phyloP scores from a whole-genome alignment of 176 grass and related monocot species.

The Puya raimondii region DNA sequence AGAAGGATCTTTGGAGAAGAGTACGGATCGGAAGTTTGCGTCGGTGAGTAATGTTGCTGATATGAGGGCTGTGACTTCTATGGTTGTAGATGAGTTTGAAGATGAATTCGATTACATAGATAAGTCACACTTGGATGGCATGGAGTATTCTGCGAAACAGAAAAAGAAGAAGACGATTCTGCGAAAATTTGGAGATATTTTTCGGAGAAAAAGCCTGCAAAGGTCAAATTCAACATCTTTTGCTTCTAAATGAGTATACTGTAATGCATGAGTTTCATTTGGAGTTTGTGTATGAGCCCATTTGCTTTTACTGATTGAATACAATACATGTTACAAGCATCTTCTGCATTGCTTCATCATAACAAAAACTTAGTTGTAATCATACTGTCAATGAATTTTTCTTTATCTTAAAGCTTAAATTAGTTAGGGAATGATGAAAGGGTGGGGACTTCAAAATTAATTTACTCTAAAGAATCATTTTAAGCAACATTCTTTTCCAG shows the following conservation, averaged over 20 bases:
- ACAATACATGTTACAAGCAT: background rate
- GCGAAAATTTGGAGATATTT: slow-evolving; percentile 59
- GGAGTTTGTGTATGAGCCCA: background rate
- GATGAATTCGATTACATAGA: slow-evolving; percentile 61
- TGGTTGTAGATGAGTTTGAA: slow-evolving; percentile 37
- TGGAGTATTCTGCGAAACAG: slow-evolving; percentile 23
- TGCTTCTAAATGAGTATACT: slow-evolving; percentile 1
- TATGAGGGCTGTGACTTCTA: slow-evolving; percentile 35
- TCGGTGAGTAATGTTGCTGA: slow-evolving; percentile 76
- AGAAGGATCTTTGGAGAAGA: slow-evolving; percentile 27
- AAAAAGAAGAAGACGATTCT: slow-evolving; percentile 60
- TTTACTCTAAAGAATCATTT: background rate
- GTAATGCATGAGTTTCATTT: background rate
- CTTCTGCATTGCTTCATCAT: background rate
- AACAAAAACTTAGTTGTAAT: background rate
- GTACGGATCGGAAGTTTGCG: slow-evolving; percentile 47
- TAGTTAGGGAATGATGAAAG: background rate
- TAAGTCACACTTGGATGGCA: slow-evolving; percentile 26
- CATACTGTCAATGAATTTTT: background rate
- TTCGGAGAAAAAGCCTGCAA: slow-evolving; percentile 57
- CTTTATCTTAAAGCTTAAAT: background rate
- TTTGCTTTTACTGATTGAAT: background rate
- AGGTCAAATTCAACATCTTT: slow-evolving; percentile 33
- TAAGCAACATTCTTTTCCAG: background rate
- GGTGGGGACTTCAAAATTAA: background rate